phyloP scores from a whole-genome alignment of 1,284 basidiomycete genomes.

The Austroboletus novae-zelandiae region DNA sequence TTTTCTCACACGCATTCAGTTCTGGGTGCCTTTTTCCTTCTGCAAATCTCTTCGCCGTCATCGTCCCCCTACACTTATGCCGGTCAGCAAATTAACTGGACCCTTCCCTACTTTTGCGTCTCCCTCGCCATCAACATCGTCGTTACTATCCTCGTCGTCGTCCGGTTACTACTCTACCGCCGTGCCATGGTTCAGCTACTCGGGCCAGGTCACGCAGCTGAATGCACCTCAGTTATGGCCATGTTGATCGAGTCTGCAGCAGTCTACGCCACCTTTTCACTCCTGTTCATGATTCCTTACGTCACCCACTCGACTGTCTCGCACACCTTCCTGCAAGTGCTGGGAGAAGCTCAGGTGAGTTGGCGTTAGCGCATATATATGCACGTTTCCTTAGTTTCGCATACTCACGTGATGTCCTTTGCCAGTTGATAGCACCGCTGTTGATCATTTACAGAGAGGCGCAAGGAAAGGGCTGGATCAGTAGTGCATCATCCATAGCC shows the following conservation, averaged over 20 bases:
- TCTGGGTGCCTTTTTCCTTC: constrained; percentile 26
- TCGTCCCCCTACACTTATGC: constrained; percentile 24
- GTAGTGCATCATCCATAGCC: constrained; percentile 7
- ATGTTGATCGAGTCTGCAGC: constrained; percentile 30
- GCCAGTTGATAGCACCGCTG: constrained; percentile 27
- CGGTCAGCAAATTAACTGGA: constrained; percentile 23
- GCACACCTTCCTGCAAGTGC: constrained; percentile 24
- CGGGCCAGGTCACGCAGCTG: constrained; percentile 21
- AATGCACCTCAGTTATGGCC: constrained; percentile 27
- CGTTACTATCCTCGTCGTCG: constrained; percentile 19
- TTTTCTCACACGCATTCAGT: constrained; percentile 9
- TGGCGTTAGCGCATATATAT: background rate
- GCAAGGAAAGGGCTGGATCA: constrained; percentile 30
- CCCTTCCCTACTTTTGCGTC: constrained; percentile 25
- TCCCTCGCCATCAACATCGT: constrained; percentile 25
- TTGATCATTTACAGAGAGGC: constrained; percentile 30
- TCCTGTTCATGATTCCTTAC: constrained; percentile 29
- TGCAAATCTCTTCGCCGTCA: constrained; percentile 26
- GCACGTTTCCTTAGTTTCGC: background rate
- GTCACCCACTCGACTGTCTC: constrained; percentile 12
- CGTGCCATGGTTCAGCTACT: constrained; percentile 9
- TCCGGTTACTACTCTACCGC: constrained; percentile 23
- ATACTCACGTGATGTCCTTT: background rate
- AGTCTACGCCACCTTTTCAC: constrained; percentile 23
- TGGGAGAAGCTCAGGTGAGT: constrained; percentile 28